Conservation (phyloP, 2,329 filamentous ascomycete genomes). For the Aspergillus bombycis region DNA sequence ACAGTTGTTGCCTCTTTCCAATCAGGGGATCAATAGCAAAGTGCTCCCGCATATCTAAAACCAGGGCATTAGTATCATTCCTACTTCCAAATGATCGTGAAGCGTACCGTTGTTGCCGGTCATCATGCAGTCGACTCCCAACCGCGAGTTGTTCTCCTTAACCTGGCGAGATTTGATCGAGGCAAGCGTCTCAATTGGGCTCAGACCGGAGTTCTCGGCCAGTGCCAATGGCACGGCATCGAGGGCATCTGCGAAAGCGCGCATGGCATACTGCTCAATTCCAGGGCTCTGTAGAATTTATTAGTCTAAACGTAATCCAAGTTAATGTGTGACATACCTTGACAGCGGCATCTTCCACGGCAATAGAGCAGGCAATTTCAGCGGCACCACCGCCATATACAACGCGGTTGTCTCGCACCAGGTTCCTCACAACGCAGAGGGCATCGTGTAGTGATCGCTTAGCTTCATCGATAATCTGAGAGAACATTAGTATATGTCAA, state of each 20-base stretch:
- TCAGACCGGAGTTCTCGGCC: conserved; percentile 94
- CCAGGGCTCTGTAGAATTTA: conserved; percentile 69
- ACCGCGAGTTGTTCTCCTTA: conserved; percentile 75
- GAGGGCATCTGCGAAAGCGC: conserved; percentile 92
- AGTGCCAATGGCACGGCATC: conserved; percentile 94
- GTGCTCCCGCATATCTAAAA: conserved; percentile 86
- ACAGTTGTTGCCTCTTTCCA: conserved; percentile 94
- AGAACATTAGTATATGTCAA: conserved; percentile 12
- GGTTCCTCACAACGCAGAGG: conserved; percentile 93
- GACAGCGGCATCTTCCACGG: conserved; percentile 91
- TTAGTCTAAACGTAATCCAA: not conserved
- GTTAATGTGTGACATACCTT: conserved; percentile 55
- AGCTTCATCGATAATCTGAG: conserved; percentile 94
- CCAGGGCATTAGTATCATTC: conserved; percentile 9
- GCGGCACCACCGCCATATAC: conserved; percentile 97
- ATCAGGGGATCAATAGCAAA: conserved; percentile 99
- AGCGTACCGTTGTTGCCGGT: conserved; percentile 78
- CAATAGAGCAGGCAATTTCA: conserved; percentile 94
- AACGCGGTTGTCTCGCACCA: conserved; percentile 93
- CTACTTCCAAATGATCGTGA: not conserved
- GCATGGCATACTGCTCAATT: conserved; percentile 99
- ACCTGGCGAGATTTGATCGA: conserved; percentile 96
- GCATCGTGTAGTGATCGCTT: conserved; percentile 97
- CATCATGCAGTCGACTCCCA: conserved; percentile 98
- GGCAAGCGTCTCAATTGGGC: conserved; percentile 92